Evolutionary conservation across 257 asterid species (phyloP).

Genomic region (Orobanche coerulescens): DNA sequence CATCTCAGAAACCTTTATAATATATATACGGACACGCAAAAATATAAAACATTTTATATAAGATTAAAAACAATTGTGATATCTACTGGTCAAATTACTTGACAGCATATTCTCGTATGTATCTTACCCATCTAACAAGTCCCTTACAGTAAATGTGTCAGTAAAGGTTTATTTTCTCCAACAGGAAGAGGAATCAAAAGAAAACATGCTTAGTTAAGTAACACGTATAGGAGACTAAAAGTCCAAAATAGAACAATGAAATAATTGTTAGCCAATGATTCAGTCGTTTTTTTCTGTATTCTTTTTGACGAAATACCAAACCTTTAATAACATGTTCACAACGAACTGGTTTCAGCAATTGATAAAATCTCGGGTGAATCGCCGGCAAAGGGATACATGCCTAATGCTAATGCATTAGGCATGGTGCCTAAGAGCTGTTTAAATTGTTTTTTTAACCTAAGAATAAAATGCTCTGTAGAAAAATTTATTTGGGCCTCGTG

Average conservation of each 20-base stretch:
- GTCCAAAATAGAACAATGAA: background rate
- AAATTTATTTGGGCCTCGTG: too few relatives aligned
- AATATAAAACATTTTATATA: background rate
- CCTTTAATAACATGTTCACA: background rate
- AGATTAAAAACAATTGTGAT: background rate
- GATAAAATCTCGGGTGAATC: background rate
- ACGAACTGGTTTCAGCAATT: background rate
- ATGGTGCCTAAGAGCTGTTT: too few relatives aligned
- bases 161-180: background rate
- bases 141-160: constrained; percentile 3
- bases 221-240: background rate
- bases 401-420: too few relatives aligned
- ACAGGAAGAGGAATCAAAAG: constrained; percentile 6
- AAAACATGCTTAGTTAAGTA: background rate
- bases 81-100: background rate
- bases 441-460: too few relatives aligned
- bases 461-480: too few relatives aligned
- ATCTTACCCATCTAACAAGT: background rate
- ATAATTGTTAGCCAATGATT: background rate
- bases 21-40: background rate
- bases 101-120: constrained; percentile 9
- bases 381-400: too few relatives aligned
- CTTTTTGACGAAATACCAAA: background rate
- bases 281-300: background rate
- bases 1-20: constrained; percentile 19